Base-by-base conservation (phyloP, 2,329 filamentous ascomycete species). In the Cadophora malorum region DNA sequence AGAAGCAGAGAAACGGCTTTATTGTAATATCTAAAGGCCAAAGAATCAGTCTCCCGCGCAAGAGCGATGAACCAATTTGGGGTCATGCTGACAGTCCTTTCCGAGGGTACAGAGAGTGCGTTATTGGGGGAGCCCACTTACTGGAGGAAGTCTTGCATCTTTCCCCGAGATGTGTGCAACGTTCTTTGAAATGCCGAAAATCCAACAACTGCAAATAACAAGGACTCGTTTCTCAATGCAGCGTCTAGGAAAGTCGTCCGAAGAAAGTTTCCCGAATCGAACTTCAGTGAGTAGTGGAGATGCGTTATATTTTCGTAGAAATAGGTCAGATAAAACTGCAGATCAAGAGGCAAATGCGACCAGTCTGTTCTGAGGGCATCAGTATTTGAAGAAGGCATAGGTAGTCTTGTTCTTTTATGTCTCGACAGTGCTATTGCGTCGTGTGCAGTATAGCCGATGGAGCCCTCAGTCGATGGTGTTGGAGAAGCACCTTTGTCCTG, bases 131-230 rank as follows among this genome's bases (percentile, higher is more conserved):
- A n/a, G n/a, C 5, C 16, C n/a, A 63, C 61, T 52, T 53, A 97
- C 67, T 89, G 87, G 33, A 98, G 83, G 74, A 98, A 98, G 63
- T 91, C 89, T 69, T 91, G 86, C 31, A 98, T 88, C 71, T 89
- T 90, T 25, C 91, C 92, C 60, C 89, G 82, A 0, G 90, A 87
- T 60, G 90, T 88, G 49, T 85, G 84, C 60, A 97, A 79, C 1
- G 91, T 91, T 72, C 91, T 86, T 73, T 97, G 93, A 76, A 97
- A 98, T 0, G 94, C 92, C 12, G 95, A 86, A 77, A 97, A 98
- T 0, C 91, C 93, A 10, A 94, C 91, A 4, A 97, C 81, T 0
- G 94, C 94, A 77, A 97, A 94, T 5, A 97, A 84, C 12, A 98
- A 82, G 7, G 94, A 88, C 69, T 97, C 91, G 76, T 94, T 90